A percentile compares a stretch with the other conserved stretches of the same genome.
Conservation (phyloP, 495 filamentous ascomycete species). For the Lasiosphaeria hispida region DNA sequence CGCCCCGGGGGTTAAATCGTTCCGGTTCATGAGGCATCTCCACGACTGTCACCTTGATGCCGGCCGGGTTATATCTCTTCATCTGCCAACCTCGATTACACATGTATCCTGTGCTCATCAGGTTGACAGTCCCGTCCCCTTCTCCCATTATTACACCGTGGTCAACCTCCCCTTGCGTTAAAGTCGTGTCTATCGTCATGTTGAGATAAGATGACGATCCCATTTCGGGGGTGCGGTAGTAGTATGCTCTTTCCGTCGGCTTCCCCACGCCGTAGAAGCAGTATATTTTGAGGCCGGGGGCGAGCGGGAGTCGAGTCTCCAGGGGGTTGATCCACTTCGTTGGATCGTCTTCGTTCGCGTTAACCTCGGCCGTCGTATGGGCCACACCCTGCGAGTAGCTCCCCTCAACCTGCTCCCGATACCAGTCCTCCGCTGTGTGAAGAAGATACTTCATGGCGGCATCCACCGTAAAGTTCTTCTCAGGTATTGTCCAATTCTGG, state of each 20-base stretch:
- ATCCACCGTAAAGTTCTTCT: constrained; percentile 73
- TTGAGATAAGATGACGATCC: constrained; percentile 64
- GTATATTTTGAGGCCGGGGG: constrained; percentile 91
- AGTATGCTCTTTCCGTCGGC: constrained; percentile 87
- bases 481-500: constrained; percentile 52
- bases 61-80: constrained; percentile 88
- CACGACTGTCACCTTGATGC: constrained; percentile 73
- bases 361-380: constrained; percentile 74
- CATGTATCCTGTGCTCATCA: constrained; percentile 92
- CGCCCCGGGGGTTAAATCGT: constrained; percentile 83
- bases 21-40: constrained; percentile 98
- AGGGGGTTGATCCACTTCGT: constrained; percentile 94
- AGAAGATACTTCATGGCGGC: constrained; percentile 76
- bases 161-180: constrained; percentile 67
- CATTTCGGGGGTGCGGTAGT: constrained; percentile 72
- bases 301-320: constrained; percentile 82
- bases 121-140: constrained; percentile 90
- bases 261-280: constrained; percentile 97
- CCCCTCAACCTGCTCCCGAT: constrained; percentile 61
- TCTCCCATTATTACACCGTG: constrained; percentile 91
- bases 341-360: constrained; percentile 77
- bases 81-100: constrained; percentile 92
- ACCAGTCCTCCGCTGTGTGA: constrained; percentile 80
- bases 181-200: constrained; percentile 82
- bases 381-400: constrained; percentile 91